Evolutionary conservation across 2,329 filamentous ascomycete species (phyloP), one percentile per base, ranked within the genome.

Genomic region (Arthroderma sp.): DNA sequence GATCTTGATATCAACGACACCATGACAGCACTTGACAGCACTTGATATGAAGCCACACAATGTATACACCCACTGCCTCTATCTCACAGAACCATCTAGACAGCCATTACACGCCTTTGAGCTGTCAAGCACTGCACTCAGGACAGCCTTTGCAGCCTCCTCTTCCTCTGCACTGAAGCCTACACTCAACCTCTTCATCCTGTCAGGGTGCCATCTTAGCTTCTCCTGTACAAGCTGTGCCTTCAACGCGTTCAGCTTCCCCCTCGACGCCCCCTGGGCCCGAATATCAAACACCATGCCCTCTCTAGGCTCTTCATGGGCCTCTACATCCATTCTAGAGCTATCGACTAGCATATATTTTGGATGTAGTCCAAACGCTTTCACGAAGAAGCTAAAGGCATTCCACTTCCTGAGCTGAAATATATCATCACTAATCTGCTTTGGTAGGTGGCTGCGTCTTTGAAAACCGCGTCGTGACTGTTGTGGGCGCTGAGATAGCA

Each of bases 381-480:
- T 23, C 9, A 59, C 28, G 38, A 60, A 61, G 51, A 63, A 63
- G 13, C 35, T 56, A 37, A 61, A 63, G 19, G 55, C 58, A 19
- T 61, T 63, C 61, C 61, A 63, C 55, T 58, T 56, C 54, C 57
- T 60, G 19, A 61, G 58, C 5, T 60, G 35, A 49, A 57, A 61
- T 37, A 43, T 28, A 33, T 52, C 25, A 4, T 57, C 25, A 0
- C 25, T 49, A 38, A 59, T 59, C 35, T 59, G 31, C 5, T 17
- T 19, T n/a, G 58, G 56, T 39, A 61, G 23, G 9, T n/a, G 55
- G n/a, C 17, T 17, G 25, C 35, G n/a, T 28, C 55, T 23, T 55
- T 31, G 6, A 31, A 23, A 8, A 6, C 41, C 23, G 7, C 19
- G 31, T 54, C 25, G 25, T 25, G 15, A n/a, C 25, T 33, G 47